phyloP scores from a whole-genome alignment of 2,329 filamentous ascomycete species.

The Tetracladium maxilliforme region DNA sequence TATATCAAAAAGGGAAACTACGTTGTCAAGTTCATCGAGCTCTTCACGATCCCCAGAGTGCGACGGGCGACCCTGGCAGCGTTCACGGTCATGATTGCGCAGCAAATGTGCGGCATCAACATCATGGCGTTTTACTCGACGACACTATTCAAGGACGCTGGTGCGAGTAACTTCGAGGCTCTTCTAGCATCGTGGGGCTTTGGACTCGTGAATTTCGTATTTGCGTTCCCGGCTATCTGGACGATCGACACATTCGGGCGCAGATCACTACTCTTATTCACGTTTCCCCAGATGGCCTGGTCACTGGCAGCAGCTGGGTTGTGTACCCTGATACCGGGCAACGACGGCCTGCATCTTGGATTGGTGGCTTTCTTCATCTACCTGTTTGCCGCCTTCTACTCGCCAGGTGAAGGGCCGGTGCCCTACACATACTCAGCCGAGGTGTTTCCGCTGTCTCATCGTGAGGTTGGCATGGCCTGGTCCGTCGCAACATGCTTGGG shows the following conservation, averaged over 20 bases:
- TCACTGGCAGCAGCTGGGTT: conserved; percentile 49
- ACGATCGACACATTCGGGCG: conserved; percentile 57
- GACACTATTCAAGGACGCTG: conserved; percentile 43
- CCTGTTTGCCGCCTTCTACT: conserved; percentile 47
- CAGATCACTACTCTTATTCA: conserved; percentile 45
- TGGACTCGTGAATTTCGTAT: conserved; percentile 49
- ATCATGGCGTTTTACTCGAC: conserved; percentile 67
- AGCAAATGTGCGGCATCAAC: conserved; percentile 60
- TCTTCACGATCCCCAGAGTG: conserved; percentile 51
- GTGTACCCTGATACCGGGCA: conserved; percentile 30
- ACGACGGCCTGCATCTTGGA: conserved; percentile 25
- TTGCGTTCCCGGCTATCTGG: conserved; percentile 48
- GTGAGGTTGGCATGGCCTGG: conserved; percentile 58
- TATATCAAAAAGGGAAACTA: conserved; percentile 42
- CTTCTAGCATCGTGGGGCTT: conserved; percentile 50
- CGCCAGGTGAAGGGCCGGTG: conserved; percentile 50
- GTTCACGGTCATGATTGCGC: conserved; percentile 64
- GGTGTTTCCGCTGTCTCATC: conserved; percentile 55
- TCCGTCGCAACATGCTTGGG: conserved; percentile 51
- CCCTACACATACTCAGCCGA: conserved; percentile 57
- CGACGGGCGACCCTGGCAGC: conserved; percentile 59
- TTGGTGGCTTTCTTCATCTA: conserved; percentile 44
- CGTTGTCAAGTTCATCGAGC: conserved; percentile 41
- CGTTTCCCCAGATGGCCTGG: conserved; percentile 55
- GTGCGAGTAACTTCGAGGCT: conserved; percentile 37